Base-by-base conservation (phyloP, 352 stramenopile species). In the Phytophthora cajani region DNA sequence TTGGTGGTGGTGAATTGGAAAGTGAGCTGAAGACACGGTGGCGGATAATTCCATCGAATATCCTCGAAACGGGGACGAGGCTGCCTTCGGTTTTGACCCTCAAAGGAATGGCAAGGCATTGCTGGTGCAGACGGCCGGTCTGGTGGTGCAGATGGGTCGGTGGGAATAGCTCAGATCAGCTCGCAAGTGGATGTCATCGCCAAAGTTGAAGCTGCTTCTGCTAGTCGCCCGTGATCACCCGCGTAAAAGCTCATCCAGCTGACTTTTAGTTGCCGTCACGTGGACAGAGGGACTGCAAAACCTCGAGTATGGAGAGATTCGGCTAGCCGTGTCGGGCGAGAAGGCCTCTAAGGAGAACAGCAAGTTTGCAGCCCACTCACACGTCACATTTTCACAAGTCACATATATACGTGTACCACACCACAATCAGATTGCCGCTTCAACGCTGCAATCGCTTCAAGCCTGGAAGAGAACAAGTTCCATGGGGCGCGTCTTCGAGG, bases 401-500 rank as follows among this genome's bases (percentile, higher is more conserved):
- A 53, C 46, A 53, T 25, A 66, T 33, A 66, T n/a, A 17, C 23
- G 8, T 36, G 30, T 36, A 55, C n/a, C 7, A 63, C 57, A 36
- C 50, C 49, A 55, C 11, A 16, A 19, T 25, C 9, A 9, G n/a
- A 30, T 21, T 55, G 12, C 49, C 49, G 25, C 25, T 52, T 44
- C 38, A 44, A 44, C 38, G 44, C 52, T 58, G 33, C 14, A 58
- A 55, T 8, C 36, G 25, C 51, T 68, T 69, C 54, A 67, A 72
- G 36, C 32, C 8, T 3, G n/a, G 51, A 32, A 33, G 36, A 33
- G 16, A 32, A 62, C 58, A 21, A 59, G 42, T n/a, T 38, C 2
- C 4, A 94, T 94, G 87, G 85, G 87, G 38, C 82, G 79, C n/a
- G 85, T 93, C 64, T 94, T 94, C 68, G 90, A 97, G 84, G 82